Base-by-base conservation (phyloP, 2,329 filamentous ascomycete species). In the Penicillium digitatum region DNA sequence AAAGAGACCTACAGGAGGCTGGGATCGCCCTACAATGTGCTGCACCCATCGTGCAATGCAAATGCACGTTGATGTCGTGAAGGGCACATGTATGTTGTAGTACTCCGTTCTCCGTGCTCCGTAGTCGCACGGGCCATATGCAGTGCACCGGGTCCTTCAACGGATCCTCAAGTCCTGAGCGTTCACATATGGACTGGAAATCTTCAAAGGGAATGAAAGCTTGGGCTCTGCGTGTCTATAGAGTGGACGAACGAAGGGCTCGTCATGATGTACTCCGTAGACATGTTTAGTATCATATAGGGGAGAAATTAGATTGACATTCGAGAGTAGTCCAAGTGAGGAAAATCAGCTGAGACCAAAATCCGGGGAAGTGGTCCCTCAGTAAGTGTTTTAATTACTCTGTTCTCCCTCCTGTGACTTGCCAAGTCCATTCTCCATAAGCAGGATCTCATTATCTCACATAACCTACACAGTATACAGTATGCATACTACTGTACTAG, bases 331-430 rank as follows among this genome's bases (percentile, higher is more conserved):
- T 37, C 31, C 31, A 37, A 45, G 35, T 42, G 38, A 35, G 48
- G 14, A 29, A 27, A 46, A 27, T 35, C 39, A 48, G 55, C 51
- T 60, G 52, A 55, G 51, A 58, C 54, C 29, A 57, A 51, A 63
- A 63, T 63, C 61, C 59, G 62, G 62, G 62, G 62, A 60, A 62
- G 35, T 51, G 46, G 40, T 55, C 40, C 44, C 56, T 22, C 45
- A 53, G 34, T 44, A n/a, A n/a, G n/a, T n/a, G n/a, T n/a, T n/a
- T n/a, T n/a, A 35, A 38, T 32, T 53, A n/a, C 32, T 52, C 24
- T 11, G 35, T 11, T 37, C 53, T 44, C 52, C 44, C 38, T 32
- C 38, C n/a, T 51, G 37, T 49, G 3, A 31, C 47, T 49, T 49
- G 35, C 35, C 47, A 50, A 26, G 10, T 16, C 16, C 8, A 10